These are phyloP conservation scores for Clarireedia hainanense DNA, from an alignment of 2,329 filamentous ascomycete species.

Conservation along the genomic window DNA sequence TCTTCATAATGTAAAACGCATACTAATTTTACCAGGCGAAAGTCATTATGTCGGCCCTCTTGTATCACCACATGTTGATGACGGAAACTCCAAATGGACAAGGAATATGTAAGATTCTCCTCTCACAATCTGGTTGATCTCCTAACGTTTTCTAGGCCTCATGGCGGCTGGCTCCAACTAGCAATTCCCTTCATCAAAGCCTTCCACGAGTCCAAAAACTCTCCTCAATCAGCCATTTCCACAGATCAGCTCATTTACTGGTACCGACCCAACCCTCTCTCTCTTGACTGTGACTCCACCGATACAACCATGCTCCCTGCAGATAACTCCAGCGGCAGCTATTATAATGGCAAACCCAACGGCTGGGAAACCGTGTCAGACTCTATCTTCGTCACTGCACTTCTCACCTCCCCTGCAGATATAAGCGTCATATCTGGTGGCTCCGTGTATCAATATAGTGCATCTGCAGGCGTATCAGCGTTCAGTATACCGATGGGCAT, in stretches of 20 bases:
- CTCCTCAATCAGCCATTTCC: neutral
- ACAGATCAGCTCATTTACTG: constrained; percentile 2
- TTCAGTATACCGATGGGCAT: neutral
- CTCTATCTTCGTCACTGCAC: neutral
- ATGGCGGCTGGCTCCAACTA: constrained; percentile 1
- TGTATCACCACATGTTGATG: neutral
- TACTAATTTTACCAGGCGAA: neutral
- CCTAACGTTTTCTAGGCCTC: neutral
- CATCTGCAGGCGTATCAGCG: neutral
- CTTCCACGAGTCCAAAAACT: neutral
- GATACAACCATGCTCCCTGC: constrained; percentile 6
- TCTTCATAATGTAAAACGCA: neutral
- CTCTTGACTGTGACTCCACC: neutral
- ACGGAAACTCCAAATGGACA: constrained; percentile 8
- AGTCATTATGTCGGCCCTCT: constrained; percentile 7
- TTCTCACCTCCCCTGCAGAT: neutral
- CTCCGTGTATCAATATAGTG: neutral
- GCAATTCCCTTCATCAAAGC: constrained; percentile 3
- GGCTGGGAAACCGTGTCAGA: constrained; percentile 4
- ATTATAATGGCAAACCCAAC: constrained; percentile 1
- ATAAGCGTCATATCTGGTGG: neutral
- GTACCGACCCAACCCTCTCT: neutral
- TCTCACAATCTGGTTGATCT: neutral
- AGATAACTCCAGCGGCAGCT: neutral
- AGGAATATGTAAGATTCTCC: neutral